A percentile compares a stretch with the other conserved stretches of the same genome.
phyloP scores from a whole-genome alignment of 2,329 filamentous ascomycete genomes.

The Grosmannia huntii region DNA sequence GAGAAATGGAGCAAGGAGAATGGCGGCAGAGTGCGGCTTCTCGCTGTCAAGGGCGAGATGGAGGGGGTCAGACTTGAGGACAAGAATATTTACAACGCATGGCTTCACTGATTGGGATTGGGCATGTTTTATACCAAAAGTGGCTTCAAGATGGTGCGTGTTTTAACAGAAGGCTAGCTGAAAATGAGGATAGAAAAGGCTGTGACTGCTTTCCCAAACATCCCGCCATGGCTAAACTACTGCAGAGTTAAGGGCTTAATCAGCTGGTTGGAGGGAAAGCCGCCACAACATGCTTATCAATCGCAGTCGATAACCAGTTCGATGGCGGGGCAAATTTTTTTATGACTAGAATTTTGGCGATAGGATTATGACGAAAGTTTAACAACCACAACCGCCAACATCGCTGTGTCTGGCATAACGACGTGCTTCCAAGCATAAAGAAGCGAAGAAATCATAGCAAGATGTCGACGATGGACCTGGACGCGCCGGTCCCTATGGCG shows the following conservation, averaged over 20 bases:
- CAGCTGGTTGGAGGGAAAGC: neutral
- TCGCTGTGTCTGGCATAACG: neutral
- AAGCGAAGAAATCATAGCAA: neutral
- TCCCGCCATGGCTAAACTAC: too few species aligned
- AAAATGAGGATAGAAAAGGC: neutral
- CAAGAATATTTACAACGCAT: conserved; percentile 28
- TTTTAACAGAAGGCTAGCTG: too few species aligned
- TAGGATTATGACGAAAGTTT: neutral
- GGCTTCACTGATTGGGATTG: conserved; percentile 22
- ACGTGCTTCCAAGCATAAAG: neutral
- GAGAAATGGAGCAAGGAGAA: conserved; percentile 48
- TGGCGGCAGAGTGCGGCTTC: conserved; percentile 51
- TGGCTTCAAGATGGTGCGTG: too few species aligned
- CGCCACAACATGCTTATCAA: conserved; percentile 5
- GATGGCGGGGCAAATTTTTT: conserved; percentile 11
- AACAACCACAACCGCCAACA: neutral
- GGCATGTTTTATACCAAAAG: too few species aligned
- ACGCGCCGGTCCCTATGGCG: conserved; percentile 19
- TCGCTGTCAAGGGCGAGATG: conserved; percentile 60
- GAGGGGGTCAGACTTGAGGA: conserved; percentile 45
- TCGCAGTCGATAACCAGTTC: neutral
- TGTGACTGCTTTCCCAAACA: too few species aligned
- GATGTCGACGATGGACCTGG: conserved; percentile 19
- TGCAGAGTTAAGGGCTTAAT: neutral
- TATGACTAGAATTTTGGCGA: neutral